These are phyloP conservation scores for Myriosclerotinia duriaeana DNA, from an alignment of 2,329 filamentous ascomycete species.

Conservation along the genomic window DNA sequence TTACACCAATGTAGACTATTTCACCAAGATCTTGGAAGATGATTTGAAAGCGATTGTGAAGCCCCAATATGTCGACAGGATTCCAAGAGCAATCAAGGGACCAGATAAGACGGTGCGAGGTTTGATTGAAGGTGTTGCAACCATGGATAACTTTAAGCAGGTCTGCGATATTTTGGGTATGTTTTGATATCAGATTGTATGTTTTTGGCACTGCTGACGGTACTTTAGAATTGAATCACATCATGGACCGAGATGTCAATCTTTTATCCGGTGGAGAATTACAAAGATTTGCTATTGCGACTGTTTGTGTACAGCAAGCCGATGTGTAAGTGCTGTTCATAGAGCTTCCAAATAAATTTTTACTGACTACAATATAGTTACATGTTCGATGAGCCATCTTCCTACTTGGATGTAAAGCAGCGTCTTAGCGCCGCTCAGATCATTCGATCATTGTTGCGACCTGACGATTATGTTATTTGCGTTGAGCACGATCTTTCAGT, in stretches of 20 bases:
- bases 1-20: constrained; percentile 69
- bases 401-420: constrained; percentile 99
- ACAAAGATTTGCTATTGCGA: constrained; percentile 95
- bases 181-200: not conserved
- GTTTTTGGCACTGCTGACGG: not conserved
- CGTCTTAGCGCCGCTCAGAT: constrained; percentile 88
- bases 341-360: not conserved
- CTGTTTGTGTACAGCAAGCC: constrained; percentile 91
- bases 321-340: constrained; percentile 63
- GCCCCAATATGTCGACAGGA: constrained; percentile 96
- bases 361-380: constrained; percentile 52
- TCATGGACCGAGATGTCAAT: constrained; percentile 87
- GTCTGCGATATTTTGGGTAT: constrained; percentile 75
- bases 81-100: constrained; percentile 86
- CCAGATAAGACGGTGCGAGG: constrained; percentile 75
- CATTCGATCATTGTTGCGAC: constrained; percentile 84
- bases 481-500: constrained; percentile 99
- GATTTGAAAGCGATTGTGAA: constrained; percentile 97
- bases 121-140: constrained; percentile 72
- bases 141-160: constrained; percentile 77
- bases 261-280: constrained; percentile 95
- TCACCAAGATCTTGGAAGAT: constrained; percentile 96
- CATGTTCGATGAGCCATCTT: constrained; percentile 99
- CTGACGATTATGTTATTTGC: constrained; percentile 94
- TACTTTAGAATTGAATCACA: constrained; percentile 77